Evolutionary conservation across 805 yeast genomes (phyloP).

Genomic region (Pichia membranifaciens): DNA sequence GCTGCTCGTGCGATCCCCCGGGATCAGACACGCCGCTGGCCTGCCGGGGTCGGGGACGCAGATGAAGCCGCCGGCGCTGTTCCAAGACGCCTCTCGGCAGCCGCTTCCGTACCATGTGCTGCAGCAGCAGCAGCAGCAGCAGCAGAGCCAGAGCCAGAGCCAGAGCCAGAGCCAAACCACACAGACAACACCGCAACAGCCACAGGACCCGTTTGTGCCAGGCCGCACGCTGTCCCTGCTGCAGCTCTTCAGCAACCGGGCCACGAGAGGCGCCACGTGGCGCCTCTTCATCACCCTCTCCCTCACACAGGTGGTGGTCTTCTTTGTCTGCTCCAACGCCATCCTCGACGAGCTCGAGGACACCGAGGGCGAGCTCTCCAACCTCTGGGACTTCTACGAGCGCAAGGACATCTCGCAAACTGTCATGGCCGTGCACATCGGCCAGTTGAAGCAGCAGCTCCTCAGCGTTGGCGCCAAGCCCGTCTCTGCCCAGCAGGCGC

Average conservation of each 20-base stretch:
- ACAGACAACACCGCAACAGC: not conserved
- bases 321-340: not conserved
- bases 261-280: slow-evolving; percentile 3
- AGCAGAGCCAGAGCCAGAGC: too few species aligned
- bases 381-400: slow-evolving; percentile 13
- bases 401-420: slow-evolving; percentile 20
- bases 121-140: not conserved
- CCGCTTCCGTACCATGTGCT: slow-evolving; percentile 7
- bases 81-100: slow-evolving; percentile 9
- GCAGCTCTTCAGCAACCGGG: slow-evolving; percentile 7
- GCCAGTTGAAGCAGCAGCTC: slow-evolving; percentile 17
- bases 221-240: not conserved
- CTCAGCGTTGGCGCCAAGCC: slow-evolving; percentile 16
- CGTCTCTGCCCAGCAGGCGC: slow-evolving; percentile 12
- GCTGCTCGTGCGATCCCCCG: not conserved
- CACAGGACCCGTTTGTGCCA: not conserved
- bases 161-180: not conserved
- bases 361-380: slow-evolving; percentile 9
- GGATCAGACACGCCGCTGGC: not conserved
- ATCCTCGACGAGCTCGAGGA: slow-evolving; percentile 5
- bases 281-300: not conserved
- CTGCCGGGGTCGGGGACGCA: not conserved
- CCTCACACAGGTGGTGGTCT: slow-evolving; percentile 1
- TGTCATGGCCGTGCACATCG: slow-evolving; percentile 22
- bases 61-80: slow-evolving; percentile 6